Percentiles rank a stretch among this genome's conserved stretches.
Conservation (phyloP, 164 flowering plant species). For the Tetracentron sinense region DNA sequence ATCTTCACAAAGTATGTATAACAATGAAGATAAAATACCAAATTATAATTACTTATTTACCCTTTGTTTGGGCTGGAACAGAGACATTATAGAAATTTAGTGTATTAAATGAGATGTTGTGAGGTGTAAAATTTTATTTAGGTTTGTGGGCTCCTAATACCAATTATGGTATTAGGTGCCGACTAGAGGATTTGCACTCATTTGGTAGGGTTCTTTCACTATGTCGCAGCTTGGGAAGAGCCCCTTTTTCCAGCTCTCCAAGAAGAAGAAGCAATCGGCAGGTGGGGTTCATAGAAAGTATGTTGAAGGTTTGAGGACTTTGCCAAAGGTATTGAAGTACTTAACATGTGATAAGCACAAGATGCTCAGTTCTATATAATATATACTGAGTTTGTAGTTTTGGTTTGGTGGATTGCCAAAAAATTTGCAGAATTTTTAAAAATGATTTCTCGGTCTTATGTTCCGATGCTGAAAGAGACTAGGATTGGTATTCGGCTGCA, state of each 20-base stretch:
- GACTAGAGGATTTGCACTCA: too few relatives aligned
- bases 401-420: slow-evolving; percentile 99
- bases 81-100: too few relatives aligned
- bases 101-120: too few relatives aligned
- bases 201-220: slow-evolving; percentile 91
- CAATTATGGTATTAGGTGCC: too few relatives aligned
- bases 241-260: slow-evolving; percentile 91
- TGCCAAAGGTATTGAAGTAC: slow-evolving; percentile 97
- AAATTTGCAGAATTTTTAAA: slow-evolving; percentile 86
- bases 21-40: too few relatives aligned
- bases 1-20: too few relatives aligned
- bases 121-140: too few relatives aligned
- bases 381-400: slow-evolving; percentile 88
- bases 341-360: slow-evolving; percentile 97
- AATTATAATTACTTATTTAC: too few relatives aligned
- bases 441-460: slow-evolving; percentile 92
- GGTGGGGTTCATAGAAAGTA: slow-evolving; percentile 88
- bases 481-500: slow-evolving; percentile 91
- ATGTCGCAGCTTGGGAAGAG: slow-evolving; percentile 96
- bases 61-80: too few relatives aligned
- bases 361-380: slow-evolving; percentile 94
- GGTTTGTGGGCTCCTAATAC: too few relatives aligned
- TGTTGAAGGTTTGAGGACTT: slow-evolving; percentile 93
- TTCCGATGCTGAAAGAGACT: slow-evolving; percentile 74
- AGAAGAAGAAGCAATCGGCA: slow-evolving; percentile 84